Percentiles rank a stretch among this genome's conserved stretches.
Evolutionary conservation across 1,284 basidiomycete species (phyloP).

Genomic region (Trichosporon ovoides): DNA sequence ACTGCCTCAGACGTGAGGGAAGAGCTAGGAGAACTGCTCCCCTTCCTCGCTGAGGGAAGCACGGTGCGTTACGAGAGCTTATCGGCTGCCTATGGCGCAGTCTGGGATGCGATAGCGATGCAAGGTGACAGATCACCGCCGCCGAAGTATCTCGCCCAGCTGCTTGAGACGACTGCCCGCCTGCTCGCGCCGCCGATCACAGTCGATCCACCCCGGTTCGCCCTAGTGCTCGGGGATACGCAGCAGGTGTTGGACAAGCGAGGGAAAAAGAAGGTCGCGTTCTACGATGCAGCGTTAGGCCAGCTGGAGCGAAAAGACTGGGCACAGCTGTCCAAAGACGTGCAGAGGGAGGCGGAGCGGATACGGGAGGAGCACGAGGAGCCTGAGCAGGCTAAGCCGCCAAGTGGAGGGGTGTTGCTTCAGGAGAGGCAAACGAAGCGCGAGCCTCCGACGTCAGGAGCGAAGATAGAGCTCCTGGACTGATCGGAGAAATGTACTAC

Average conservation of each 20-base stretch:
- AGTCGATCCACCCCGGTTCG: constrained; percentile 21
- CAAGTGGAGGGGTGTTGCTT: neutral
- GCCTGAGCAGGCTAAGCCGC: neutral
- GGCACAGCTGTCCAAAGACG: constrained; percentile 30
- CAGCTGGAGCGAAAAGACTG: constrained; percentile 32
- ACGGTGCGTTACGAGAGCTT: constrained; percentile 31
- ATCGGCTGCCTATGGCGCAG: constrained; percentile 32
- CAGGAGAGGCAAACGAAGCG: too few relatives aligned
- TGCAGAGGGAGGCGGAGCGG: constrained; percentile 24
- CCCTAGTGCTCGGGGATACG: constrained; percentile 32
- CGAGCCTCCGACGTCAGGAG: neutral
- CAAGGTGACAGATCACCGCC: neutral
- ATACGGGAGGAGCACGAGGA: constrained; percentile 15
- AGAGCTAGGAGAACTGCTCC: constrained; percentile 27
- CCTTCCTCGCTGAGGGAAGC: constrained; percentile 40
- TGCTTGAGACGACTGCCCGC: constrained; percentile 21
- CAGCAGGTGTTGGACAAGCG: constrained; percentile 23
- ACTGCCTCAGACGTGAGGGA: constrained; percentile 19
- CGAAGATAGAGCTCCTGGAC: constrained; percentile 13
- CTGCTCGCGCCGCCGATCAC: constrained; percentile 39
- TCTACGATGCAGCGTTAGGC: constrained; percentile 35
- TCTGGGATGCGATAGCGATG: constrained; percentile 35
- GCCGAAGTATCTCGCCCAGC: constrained; percentile 18
- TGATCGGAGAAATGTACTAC: neutral
- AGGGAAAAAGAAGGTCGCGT: constrained; percentile 35